Conservation (phyloP, 2,329 filamentous ascomycete genomes). For the Plenodomus biglobosus region DNA sequence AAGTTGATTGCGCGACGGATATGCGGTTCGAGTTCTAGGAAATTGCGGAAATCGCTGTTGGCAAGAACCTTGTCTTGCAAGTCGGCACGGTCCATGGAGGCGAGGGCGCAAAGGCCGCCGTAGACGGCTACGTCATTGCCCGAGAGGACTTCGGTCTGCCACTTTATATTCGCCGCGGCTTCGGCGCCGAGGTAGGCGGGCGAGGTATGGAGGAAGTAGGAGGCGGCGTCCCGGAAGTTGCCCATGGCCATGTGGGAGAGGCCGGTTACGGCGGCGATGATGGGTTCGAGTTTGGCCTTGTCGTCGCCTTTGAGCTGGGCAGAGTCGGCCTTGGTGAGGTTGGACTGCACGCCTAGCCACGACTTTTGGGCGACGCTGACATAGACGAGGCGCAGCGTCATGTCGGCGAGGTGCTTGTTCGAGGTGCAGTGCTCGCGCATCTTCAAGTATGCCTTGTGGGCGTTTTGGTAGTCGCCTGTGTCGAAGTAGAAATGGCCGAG, state of each 20-base stretch:
- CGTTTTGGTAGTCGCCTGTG: conserved; percentile 71
- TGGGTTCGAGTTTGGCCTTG: conserved; percentile 59
- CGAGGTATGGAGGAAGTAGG: conserved; percentile 67
- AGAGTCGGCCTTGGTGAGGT: conserved; percentile 59
- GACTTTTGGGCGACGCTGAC: conserved; percentile 75
- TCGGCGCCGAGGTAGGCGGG: conserved; percentile 49
- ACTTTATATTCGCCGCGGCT: conserved; percentile 52
- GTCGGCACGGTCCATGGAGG: conserved; percentile 79
- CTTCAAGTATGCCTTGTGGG: conserved; percentile 75
- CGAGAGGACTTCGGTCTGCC: conserved; percentile 71
- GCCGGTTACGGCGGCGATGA: conserved; percentile 65
- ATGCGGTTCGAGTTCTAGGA: conserved; percentile 90
- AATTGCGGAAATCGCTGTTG: conserved; percentile 81
- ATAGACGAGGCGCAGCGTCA: conserved; percentile 75
- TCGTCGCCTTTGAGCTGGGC: conserved; percentile 60
- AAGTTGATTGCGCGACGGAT: conserved; percentile 86
- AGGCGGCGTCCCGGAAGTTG: conserved; percentile 68
- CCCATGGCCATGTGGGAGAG: conserved; percentile 61
- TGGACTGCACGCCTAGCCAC: conserved; percentile 68
- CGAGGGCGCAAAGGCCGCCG: conserved; percentile 84
- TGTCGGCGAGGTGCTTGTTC: conserved; percentile 78
- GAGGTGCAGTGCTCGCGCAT: conserved; percentile 92
- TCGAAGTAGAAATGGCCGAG: conserved; percentile 80
- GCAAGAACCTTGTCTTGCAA: conserved; percentile 77
- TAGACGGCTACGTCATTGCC: conserved; percentile 91